Base-by-base conservation (phyloP, 441 rosid genomes). In the Pelargonium australe region DNA sequence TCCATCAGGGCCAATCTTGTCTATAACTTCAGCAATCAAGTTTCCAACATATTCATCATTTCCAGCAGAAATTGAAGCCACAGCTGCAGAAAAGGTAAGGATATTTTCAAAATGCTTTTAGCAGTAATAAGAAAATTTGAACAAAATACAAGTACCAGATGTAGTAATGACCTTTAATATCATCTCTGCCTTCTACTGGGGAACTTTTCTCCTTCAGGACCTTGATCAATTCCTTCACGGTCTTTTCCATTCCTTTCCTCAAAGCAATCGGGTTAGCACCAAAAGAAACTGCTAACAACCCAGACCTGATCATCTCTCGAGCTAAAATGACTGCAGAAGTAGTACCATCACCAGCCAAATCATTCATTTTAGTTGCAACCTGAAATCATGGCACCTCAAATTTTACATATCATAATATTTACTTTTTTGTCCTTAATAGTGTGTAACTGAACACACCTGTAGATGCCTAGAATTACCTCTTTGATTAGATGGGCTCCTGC, bases 51-150 rank as follows among this genome's bases (percentile, higher is more conserved):
- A 88, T 19, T 91, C 98, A 79, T 94, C 87, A 44, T 94, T 91
- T 55, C 97, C 97, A 75, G 97, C 84, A 85, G 98, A 89, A 69
- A 93, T 80, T 55, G 93, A 82, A n/a, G 98, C 98, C 78, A 93
- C 90, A 3, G 96, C 98, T 94, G 87, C 78, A 67, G 72, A 72
- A 79, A 16, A 11, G 31, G 64, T 25, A 71, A 65, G 7, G 49
- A 4, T 4, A 75, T 3, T 60, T 66, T 66, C 45, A 65, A 23
- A 63, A 43, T 47, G 13, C 57, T 61, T 37, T 61, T 64, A 43
- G 65, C 44, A 49, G 66, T 20, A 23, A 76, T 13, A 34, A 5
- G 5, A 1, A 12, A 17, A 28, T 45, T 44, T 17, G 2, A 14
- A 67, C 7, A 34, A 73, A 28, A 34, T 4, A 53, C 2, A 53